Evolutionary conservation across 345 rosid species (phyloP).

Genomic region (Gynandropsis gynandra): DNA sequence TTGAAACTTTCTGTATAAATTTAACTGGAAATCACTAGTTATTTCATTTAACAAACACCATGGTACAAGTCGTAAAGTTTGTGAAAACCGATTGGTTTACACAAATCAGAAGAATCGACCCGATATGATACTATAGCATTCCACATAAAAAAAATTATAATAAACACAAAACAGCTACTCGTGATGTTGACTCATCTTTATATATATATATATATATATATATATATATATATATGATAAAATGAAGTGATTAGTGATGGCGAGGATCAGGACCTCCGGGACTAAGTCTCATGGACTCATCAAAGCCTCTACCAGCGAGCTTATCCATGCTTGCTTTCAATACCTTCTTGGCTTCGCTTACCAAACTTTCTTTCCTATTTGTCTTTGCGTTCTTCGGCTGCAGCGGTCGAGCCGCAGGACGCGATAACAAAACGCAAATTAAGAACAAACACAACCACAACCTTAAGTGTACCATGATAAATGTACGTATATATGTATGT

Average conservation of each 20-base stretch:
- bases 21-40: too few species aligned
- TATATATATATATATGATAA: too few species aligned
- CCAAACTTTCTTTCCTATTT: conserved; percentile 24
- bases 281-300: conserved; percentile 35
- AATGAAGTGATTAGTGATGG: conserved; percentile 40
- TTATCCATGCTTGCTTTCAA: conserved; percentile 37
- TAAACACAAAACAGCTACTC: too few species aligned
- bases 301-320: conserved; percentile 30
- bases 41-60: too few species aligned
- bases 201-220: too few species aligned
- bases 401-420: conserved; percentile 29
- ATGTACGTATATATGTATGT: neutral
- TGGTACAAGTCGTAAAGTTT: too few species aligned
- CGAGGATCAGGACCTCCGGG: conserved; percentile 76
- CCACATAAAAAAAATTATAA: too few species aligned
- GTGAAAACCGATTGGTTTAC: too few species aligned
- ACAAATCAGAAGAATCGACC: too few species aligned
- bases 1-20: too few species aligned
- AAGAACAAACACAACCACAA: conserved; percentile 25
- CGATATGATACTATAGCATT: too few species aligned
- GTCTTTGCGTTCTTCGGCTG: conserved; percentile 8
- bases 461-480: conserved; percentile 22
- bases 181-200: too few species aligned
- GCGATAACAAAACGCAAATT: conserved; percentile 28
- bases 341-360: conserved; percentile 37